Base-by-base conservation (phyloP, 345 rosid genomes). In the Linum usitatissimum region DNA sequence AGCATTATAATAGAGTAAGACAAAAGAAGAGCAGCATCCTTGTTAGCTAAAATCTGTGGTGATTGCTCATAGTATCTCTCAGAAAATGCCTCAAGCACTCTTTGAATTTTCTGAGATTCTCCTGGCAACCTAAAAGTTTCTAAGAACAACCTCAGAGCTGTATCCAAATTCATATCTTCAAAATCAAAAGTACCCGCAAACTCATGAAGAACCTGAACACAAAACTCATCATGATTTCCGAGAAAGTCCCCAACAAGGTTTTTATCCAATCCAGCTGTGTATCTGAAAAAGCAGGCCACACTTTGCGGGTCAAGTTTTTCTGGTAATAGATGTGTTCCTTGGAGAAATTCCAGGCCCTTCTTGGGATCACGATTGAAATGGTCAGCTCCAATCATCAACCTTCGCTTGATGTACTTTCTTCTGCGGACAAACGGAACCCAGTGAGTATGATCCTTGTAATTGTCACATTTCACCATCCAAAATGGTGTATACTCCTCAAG, bases 51-150 rank as follows among this genome's bases (percentile, higher is more conserved):
- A 69, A 78, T 74, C 65, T 79, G 77, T 59, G 86, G 82, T 55
- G 86, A 83, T 70, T 87, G 95, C 79, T 87, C 86, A 77, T 87
- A 84, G 68, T 84, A 87, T 77, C 88, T 75, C 73, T 84, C 90
- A 67, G 90, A 76, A 78, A 87, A 87, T 19, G 95, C 95, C 74
- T 84, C 95, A 38, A 87, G 85, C 62, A 84, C 88, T 72, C 95
- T 78, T 63, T 84, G 84, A 69, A 87, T 87, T 78, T 87, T 87
- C 79, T 87, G 95, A 23, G 90, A 80, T 73, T 87, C 95, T 1
- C 90, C 95, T 62, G 95, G 88, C 74, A 87, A 71, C 64, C 86
- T 80, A 69, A 87, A 87, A 36, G 90, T 82, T 61, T 84, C 95
- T 59, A 87, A 72, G 70, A 87, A 84, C 34, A 87, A 78, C 62